Conservation (phyloP, 495 filamentous ascomycete species). For the Viridothelium virens region DNA sequence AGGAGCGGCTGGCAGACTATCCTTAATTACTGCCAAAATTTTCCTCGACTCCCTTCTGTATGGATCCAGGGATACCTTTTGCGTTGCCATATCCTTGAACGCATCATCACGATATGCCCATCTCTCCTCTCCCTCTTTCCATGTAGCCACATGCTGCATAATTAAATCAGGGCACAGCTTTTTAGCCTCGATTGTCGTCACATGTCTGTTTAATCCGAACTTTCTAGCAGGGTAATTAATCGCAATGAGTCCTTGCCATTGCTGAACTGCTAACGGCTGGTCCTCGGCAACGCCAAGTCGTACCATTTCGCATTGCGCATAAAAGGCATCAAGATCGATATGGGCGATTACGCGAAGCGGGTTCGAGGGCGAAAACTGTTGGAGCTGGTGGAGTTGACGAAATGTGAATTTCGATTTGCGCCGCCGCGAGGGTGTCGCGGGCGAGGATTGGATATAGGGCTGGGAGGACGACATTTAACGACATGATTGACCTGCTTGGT, state of each 20-base stretch:
- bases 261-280: constrained; percentile 84
- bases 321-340: constrained; percentile 95
- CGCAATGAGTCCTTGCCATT: constrained; percentile 81
- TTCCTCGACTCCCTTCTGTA: constrained; percentile 78
- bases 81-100: constrained; percentile 62
- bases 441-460: constrained; percentile 38
- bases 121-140: constrained; percentile 78
- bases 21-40: constrained; percentile 77
- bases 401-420: constrained; percentile 72
- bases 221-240: constrained; percentile 88
- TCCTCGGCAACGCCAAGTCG: constrained; percentile 66
- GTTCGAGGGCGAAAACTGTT: constrained; percentile 58
- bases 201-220: constrained; percentile 67
- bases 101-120: constrained; percentile 90
- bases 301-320: constrained; percentile 92
- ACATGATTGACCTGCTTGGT: background rate
- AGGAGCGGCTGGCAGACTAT: constrained; percentile 50
- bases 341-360: constrained; percentile 85
- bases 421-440: constrained; percentile 29
- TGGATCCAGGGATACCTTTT: constrained; percentile 90
- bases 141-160: constrained; percentile 89
- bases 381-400: constrained; percentile 69
- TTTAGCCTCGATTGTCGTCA: constrained; percentile 72
- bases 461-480: constrained; percentile 40
- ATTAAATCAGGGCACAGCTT: constrained; percentile 80